Conservation (phyloP, 352 stramenopile species). For the Aphanomyces stellatus region DNA sequence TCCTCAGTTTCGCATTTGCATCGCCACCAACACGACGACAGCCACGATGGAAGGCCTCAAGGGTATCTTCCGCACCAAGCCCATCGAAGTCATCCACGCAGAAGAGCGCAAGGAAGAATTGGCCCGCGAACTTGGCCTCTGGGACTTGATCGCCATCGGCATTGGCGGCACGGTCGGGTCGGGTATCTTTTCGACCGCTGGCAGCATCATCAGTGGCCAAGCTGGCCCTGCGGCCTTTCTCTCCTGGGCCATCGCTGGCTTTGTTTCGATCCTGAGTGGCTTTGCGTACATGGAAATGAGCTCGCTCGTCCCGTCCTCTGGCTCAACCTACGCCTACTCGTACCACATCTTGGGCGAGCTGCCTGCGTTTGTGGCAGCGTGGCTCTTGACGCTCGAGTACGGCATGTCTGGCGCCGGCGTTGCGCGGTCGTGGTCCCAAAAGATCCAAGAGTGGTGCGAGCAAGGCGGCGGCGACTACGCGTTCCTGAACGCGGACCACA, state of each 20-base stretch:
- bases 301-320: conserved; percentile 78
- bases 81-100: conserved; percentile 56
- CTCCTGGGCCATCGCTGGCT: conserved; percentile 69
- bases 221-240: conserved; percentile 75
- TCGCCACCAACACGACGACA: no score
- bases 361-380: conserved; percentile 81
- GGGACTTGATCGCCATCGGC: conserved; percentile 29
- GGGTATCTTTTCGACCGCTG: conserved; percentile 53
- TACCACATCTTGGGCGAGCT: conserved; percentile 91
- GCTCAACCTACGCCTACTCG: conserved; percentile 88
- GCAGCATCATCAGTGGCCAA: conserved; percentile 46
- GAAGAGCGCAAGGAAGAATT: conserved; percentile 64
- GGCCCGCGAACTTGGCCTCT: conserved; percentile 20
- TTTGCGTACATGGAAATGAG: conserved; percentile 88
- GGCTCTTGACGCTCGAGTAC: conserved; percentile 89
- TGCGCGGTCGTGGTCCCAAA: conserved; percentile 86
- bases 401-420: conserved; percentile 83
- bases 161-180: conserved; percentile 36
- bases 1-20: no score
- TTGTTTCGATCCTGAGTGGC: conserved; percentile 72
- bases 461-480: conserved; percentile 35
- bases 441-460: conserved; percentile 59
- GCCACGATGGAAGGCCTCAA: no score
- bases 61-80: conserved; percentile 68
- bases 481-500: conserved; percentile 52